These are phyloP conservation scores for Neurospora tetrasperma DNA, from an alignment of 495 filamentous ascomycete genomes.

Conservation along the genomic window DNA sequence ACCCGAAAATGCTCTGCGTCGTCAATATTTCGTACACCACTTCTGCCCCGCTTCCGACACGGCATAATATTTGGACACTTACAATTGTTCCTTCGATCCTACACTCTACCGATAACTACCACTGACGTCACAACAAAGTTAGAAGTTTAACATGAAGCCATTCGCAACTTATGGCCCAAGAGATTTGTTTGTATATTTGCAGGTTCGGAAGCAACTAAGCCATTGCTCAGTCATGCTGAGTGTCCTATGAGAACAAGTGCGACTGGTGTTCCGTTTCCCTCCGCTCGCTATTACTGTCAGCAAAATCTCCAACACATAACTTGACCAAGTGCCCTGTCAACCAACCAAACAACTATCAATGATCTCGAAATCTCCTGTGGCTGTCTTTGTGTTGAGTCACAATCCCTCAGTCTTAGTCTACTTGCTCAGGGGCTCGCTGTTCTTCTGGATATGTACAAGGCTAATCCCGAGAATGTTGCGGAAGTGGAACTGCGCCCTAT, in stretches of 20 bases:
- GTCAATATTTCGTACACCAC: background rate
- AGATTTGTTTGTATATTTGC: background rate
- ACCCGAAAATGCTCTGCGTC: background rate
- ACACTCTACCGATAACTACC: background rate
- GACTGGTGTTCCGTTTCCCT: background rate
- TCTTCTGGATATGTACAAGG: background rate
- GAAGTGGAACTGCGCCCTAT: background rate
- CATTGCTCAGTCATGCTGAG: background rate
- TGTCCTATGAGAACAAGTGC: background rate
- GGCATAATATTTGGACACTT: background rate
- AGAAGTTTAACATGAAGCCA: background rate
- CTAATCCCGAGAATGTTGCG: background rate
- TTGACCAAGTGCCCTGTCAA: background rate
- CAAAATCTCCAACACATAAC: background rate
- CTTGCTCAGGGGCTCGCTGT: background rate
- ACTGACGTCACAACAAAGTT: background rate
- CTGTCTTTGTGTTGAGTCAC: background rate
- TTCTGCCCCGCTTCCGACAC: background rate
- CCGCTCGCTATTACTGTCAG: background rate
- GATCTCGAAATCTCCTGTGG: background rate
- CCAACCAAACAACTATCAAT: background rate
- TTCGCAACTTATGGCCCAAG: background rate
- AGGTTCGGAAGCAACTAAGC: background rate
- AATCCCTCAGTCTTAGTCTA: background rate
- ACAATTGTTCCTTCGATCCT: background rate